A percentile compares a stretch with the other conserved stretches of the same genome.
These are phyloP conservation scores for Crassisporium funariophilum DNA, from an alignment of 768 basidiomycete species.

Conservation along the genomic window DNA sequence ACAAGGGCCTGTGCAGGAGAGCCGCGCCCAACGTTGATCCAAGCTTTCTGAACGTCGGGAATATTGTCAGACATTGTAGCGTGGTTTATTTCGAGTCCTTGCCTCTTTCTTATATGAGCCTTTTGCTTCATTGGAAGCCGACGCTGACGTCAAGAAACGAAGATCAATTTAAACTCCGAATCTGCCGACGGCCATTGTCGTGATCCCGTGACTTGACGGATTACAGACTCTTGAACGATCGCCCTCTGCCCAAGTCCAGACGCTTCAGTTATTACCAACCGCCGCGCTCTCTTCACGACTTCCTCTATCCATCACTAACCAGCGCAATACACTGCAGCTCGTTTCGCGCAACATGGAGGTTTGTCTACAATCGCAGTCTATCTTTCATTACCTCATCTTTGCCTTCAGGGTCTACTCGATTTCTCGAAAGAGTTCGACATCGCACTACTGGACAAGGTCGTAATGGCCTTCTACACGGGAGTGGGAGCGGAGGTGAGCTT, in stretches of 20 bases:
- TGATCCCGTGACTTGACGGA: slow-evolving; percentile 30
- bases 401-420: slow-evolving; percentile 81
- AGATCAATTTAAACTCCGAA: slow-evolving; percentile 23
- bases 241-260: slow-evolving; percentile 48
- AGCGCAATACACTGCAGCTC: slow-evolving; percentile 16
- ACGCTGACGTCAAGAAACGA: too few species aligned
- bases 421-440: slow-evolving; percentile 95
- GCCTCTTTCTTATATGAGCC: too few species aligned
- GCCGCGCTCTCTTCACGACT: slow-evolving; percentile 22
- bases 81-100: too few species aligned
- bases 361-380: slow-evolving; percentile 15
- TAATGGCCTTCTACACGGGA: slow-evolving; percentile 89
- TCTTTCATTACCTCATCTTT: slow-evolving; percentile 24
- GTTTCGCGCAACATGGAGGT: slow-evolving; percentile 59
- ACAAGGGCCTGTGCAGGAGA: slow-evolving; percentile 31
- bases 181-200: slow-evolving; percentile 25
- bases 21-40: slow-evolving; percentile 36
- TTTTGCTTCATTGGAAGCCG: too few species aligned
- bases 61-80: slow-evolving; percentile 13
- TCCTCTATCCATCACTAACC: slow-evolving; percentile 17
- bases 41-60: slow-evolving; percentile 38
- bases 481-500: slow-evolving; percentile 74
- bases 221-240: slow-evolving; percentile 29
- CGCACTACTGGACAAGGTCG: slow-evolving; percentile 88
- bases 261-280: slow-evolving; percentile 23